Evolutionary conservation across 305 asterid species (phyloP).

Genomic region (Vinca major): DNA sequence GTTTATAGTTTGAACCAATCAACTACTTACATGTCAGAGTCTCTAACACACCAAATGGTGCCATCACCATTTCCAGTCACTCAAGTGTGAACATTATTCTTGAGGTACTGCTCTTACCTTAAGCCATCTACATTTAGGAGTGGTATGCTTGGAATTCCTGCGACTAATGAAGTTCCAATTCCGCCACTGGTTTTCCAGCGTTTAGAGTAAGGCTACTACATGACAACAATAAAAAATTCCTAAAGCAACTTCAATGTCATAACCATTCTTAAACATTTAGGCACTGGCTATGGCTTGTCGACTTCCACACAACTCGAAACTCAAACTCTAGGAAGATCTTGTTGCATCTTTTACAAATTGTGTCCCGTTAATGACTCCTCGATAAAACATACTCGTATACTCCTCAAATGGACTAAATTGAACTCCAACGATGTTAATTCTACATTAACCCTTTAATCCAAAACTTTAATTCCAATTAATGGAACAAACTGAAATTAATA

Average conservation of each 20-base stretch:
- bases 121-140: not conserved
- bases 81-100: not conserved
- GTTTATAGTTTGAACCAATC: not conserved
- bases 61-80: not conserved
- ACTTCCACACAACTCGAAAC: not conserved
- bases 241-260: not conserved
- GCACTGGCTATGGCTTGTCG: slow-evolving; percentile 3
- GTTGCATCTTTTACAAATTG: not conserved
- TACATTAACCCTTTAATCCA: not conserved
- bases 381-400: not conserved
- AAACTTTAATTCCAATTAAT: not conserved
- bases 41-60: not conserved
- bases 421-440: no score
- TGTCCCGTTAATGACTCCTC: not conserved
- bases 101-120: not conserved
- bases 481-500: not conserved
- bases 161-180: not conserved
- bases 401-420: no score
- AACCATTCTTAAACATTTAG: not conserved
- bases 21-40: not conserved
- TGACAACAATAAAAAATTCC: not conserved
- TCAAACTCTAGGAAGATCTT: not conserved
- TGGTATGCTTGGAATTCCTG: not conserved
- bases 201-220: not conserved
- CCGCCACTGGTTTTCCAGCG: not conserved